phyloP scores from a whole-genome alignment of 306 rosid genomes.

The Ochetophila trinervis region DNA sequence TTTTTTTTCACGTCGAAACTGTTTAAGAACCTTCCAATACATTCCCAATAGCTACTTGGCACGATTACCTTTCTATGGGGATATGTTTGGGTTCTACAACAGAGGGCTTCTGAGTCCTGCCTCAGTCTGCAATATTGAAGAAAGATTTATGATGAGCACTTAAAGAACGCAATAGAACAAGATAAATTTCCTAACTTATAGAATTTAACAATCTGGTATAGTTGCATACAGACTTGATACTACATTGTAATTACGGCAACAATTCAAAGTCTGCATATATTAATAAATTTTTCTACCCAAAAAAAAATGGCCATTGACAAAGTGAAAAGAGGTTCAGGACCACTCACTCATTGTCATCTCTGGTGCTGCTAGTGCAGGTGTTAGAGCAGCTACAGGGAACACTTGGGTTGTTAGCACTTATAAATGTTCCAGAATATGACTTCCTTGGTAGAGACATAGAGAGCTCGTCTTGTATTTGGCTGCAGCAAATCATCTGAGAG shows the following conservation, averaged over 20 bases:
- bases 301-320: slow-evolving; percentile 10
- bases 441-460: slow-evolving; percentile 35
- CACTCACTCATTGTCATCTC: slow-evolving; percentile 34
- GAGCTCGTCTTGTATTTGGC: slow-evolving; percentile 28
- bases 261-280: background rate
- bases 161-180: background rate
- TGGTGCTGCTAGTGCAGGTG: slow-evolving; percentile 24
- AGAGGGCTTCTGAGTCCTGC: slow-evolving; percentile 31
- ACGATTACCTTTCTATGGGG: slow-evolving; percentile 34
- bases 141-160: background rate
- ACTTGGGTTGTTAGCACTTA: slow-evolving; percentile 25
- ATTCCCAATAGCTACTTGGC: background rate
- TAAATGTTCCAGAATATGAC: slow-evolving; percentile 40
- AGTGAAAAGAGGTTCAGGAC: slow-evolving; percentile 1
- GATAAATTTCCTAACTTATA: background rate
- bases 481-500: slow-evolving; percentile 33
- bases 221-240: no score
- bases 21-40: background rate
- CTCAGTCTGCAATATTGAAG: slow-evolving; percentile 30
- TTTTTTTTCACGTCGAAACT: background rate
- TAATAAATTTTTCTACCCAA: background rate
- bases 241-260: no score
- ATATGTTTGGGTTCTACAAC: slow-evolving; percentile 36
- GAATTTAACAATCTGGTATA: no score
- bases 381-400: slow-evolving; percentile 30